Evolutionary conservation across 805 yeast genomes (phyloP), one percentile per base, ranked within the genome.

Genomic region (Debaryomyces hansenii): DNA sequence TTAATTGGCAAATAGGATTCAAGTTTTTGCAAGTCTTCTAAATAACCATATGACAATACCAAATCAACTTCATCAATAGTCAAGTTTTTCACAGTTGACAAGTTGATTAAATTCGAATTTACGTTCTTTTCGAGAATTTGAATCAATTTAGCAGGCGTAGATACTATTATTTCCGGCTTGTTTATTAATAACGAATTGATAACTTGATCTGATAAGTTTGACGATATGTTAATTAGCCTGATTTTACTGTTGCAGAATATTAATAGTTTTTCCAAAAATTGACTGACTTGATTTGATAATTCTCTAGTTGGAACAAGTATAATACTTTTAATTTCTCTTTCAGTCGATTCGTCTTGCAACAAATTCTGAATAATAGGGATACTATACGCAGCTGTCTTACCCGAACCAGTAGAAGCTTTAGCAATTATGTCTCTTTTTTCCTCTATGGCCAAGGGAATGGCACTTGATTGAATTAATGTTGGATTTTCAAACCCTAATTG

Each of bases 51-150:
- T 1, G 96, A 85, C 42, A 89, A 70, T 40, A 94, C 81, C 56
- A 94, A 77, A 70, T 94, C 99, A 24, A 94, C 98, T 68, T 94
- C 99, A 70, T 94, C 99, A 51, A 92, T 87, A 27, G 90, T 95
- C 40, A 94, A 68, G 60, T 80, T 88, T 50, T 78, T 77, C 46
- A 94, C 75, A 24, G 75, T 66, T 20, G 78, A 74, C 45, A 86
- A 70, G 44, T 80, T 77, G 14, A 88, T 64, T 35, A 72, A 57
- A 18, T 72, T 69, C 5, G 66, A 60, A 43, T 76, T 70, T 29
- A 67, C 65, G 40, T 63, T 65, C 47, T 71, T 73, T 46, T 83
- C 84, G 44, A 87, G 60, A 7, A 76, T 57, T 41, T 74, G 70
- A 15, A 86, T 72, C 45, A 91, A 76, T 58, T 86, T 84, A 4